These are phyloP conservation scores for Suillus subaureus DNA, from an alignment of 768 basidiomycete genomes.

Conservation along the genomic window DNA sequence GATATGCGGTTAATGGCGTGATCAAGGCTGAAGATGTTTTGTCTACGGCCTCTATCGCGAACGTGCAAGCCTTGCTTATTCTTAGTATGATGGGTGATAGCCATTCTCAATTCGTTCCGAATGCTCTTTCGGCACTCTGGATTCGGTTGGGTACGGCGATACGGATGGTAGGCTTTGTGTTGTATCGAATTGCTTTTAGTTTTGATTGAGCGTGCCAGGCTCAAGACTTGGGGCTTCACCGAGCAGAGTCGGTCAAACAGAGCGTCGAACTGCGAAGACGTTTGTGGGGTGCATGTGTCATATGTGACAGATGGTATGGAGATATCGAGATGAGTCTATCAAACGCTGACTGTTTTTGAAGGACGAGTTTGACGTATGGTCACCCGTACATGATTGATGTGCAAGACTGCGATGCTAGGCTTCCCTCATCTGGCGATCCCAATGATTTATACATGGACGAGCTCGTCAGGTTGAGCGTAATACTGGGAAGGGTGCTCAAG, in stretches of 20 bases:
- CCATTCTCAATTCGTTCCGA: conserved; percentile 88
- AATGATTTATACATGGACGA: conserved; percentile 85
- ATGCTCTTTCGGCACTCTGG: conserved; percentile 84
- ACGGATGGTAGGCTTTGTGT: conserved; percentile 70
- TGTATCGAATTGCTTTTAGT: conserved; percentile 4
- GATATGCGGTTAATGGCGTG: conserved; percentile 82
- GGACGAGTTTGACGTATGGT: conserved; percentile 88
- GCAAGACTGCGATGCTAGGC: conserved; percentile 91
- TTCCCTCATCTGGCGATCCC: conserved; percentile 86
- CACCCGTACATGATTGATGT: conserved; percentile 97
- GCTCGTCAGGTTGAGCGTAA: conserved; percentile 86
- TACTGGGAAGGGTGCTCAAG: conserved; percentile 90
- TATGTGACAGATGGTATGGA: conserved; percentile 87
- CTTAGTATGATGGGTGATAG: conserved; percentile 87
- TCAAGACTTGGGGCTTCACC: conserved; percentile 94
- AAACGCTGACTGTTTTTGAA: conserved; percentile 30
- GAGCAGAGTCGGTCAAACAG: conserved; percentile 84
- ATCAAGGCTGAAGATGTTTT: conserved; percentile 91
- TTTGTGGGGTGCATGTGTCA: conserved; percentile 93
- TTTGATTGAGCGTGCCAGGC: conserved; percentile 54
- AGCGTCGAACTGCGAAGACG: conserved; percentile 86
- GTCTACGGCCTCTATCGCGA: conserved; percentile 81
- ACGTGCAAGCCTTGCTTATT: conserved; percentile 87
- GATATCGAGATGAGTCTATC: conserved; percentile 7
- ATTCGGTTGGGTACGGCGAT: conserved; percentile 87